Evolutionary conservation across 73 alveolate species (phyloP).

Genomic region (Paramecium biaurelia): DNA sequence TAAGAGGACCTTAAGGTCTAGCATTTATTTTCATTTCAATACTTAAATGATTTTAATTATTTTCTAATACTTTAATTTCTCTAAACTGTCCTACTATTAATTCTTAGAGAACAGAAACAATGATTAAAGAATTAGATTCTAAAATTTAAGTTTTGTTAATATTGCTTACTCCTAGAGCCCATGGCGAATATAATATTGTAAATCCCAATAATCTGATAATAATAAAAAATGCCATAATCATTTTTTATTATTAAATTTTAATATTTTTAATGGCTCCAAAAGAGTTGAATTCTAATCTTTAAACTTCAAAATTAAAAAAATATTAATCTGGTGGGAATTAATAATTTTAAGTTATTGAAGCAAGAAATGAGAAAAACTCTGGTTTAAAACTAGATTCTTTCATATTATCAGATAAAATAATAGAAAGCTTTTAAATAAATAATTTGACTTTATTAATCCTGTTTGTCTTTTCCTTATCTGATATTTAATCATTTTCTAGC

Average conservation of each 20-base stretch:
- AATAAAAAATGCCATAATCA: not conserved
- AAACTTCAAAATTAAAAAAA: conserved; percentile 50
- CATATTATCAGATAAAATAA: not conserved
- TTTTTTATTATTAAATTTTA: not conserved
- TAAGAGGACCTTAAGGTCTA: conserved; percentile 14
- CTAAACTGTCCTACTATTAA: conserved; percentile 23
- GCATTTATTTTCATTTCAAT: not conserved
- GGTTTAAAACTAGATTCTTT: not conserved
- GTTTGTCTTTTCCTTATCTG: not conserved
- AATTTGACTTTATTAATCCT: not conserved
- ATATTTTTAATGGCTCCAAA: conserved; percentile 51
- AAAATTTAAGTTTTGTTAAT: not conserved
- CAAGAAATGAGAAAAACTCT: not conserved
- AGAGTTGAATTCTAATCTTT: conserved; percentile 38
- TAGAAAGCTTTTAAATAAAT: not conserved
- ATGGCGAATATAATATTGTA: conserved; percentile 27
- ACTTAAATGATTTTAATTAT: conserved; percentile 4
- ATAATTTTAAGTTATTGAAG: not conserved
- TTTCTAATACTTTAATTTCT: not conserved
- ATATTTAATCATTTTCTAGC: not conserved
- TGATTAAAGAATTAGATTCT: not conserved
- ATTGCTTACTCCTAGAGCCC: conserved; percentile 8
- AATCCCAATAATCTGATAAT: conserved; percentile 8
- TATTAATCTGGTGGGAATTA: conserved; percentile 58
- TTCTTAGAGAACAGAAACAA: conserved; percentile 7